phyloP scores from a whole-genome alignment of 768 basidiomycete genomes.

The Termitomyces sp. region DNA sequence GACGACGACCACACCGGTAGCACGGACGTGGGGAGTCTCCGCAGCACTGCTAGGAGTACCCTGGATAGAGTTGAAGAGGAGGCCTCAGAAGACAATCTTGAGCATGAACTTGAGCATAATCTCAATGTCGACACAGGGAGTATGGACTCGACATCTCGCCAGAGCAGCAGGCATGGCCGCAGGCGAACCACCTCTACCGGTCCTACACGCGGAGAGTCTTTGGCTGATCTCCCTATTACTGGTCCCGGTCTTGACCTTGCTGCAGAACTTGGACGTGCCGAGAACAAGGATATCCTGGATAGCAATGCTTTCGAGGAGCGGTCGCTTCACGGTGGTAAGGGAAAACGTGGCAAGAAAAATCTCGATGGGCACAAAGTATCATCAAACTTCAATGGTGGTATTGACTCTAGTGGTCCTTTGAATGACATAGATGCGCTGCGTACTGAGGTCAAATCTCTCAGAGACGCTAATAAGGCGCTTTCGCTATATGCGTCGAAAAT shows the following conservation, averaged over 20 bases:
- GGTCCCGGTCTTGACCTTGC: conserved; percentile 88
- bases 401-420: conserved; percentile 36
- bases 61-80: conserved; percentile 63
- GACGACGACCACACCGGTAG: conserved; percentile 33
- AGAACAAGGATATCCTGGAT: conserved; percentile 77
- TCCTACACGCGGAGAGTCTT: conserved; percentile 68
- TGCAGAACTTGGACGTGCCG: conserved; percentile 86
- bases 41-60: conserved; percentile 49
- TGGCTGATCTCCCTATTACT: conserved; percentile 81
- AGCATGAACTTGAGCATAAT: conserved; percentile 32
- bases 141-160: conserved; percentile 32
- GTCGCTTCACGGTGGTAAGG: conserved; percentile 35
- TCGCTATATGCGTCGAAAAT: conserved; percentile 97
- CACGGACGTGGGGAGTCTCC: conserved; percentile 48
- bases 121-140: conserved; percentile 23
- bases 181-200: conserved; percentile 44
- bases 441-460: conserved; percentile 85
- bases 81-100: conserved; percentile 35
- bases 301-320: conserved; percentile 47
- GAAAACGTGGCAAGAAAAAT: conserved; percentile 43
- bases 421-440: conserved; percentile 73
- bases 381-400: conserved; percentile 25
- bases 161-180: conserved; percentile 38
- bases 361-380: conserved; percentile 33
- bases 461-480: conserved; percentile 93